These are phyloP conservation scores for Dothideomycetes sp. DNA, from an alignment of 2,329 filamentous ascomycete species.

Conservation along the genomic window DNA sequence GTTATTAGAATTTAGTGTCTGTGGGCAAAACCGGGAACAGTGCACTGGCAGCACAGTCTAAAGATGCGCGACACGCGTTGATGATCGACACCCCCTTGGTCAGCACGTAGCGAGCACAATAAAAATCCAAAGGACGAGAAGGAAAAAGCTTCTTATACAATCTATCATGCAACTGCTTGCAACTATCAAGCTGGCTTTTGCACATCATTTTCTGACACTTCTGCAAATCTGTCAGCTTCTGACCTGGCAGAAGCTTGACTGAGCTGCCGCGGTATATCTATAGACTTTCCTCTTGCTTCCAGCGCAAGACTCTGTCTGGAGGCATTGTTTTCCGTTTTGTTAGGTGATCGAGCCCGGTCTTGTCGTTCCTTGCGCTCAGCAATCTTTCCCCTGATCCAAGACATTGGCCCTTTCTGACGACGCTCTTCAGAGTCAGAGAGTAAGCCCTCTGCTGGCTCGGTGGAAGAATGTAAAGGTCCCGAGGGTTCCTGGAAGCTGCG, in stretches of 20 bases:
- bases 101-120: too few relatives aligned
- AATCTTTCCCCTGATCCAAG: slow-evolving; percentile 55
- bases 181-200: not conserved
- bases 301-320: slow-evolving; percentile 27
- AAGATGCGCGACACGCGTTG: too few relatives aligned
- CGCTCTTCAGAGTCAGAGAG: slow-evolving; percentile 6
- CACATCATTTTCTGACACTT: not conserved
- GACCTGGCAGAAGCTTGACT: not conserved
- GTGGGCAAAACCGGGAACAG: too few relatives aligned
- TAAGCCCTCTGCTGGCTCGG: slow-evolving; percentile 4
- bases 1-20: not conserved
- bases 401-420: slow-evolving; percentile 43
- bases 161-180: not conserved
- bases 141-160: not conserved
- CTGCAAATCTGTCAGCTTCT: not conserved
- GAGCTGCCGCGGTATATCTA: slow-evolving; percentile 5
- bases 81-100: too few relatives aligned
- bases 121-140: too few relatives aligned
- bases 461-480: not conserved
- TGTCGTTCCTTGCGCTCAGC: slow-evolving; percentile 46
- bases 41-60: too few relatives aligned
- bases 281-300: slow-evolving; percentile 4
- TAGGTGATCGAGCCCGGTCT: slow-evolving; percentile 23
- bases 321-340: slow-evolving; percentile 27
- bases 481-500: slow-evolving; percentile 6